phyloP scores from a whole-genome alignment of 2,329 filamentous ascomycete species.

The Aurifilum marmelostoma region DNA sequence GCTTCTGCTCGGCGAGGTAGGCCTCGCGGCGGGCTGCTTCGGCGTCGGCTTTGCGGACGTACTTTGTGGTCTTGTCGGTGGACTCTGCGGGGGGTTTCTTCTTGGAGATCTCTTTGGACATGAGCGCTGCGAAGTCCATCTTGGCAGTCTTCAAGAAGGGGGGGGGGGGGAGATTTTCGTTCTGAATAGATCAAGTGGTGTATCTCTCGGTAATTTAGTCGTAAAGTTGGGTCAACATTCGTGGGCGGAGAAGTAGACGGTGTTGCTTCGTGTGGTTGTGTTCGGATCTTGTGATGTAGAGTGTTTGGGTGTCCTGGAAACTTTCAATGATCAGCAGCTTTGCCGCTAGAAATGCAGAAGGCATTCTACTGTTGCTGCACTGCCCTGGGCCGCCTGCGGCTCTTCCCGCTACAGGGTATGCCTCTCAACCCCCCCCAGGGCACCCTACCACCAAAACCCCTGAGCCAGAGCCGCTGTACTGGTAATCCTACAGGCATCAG shows the following conservation, averaged over 20 bases:
- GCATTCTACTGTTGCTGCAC: too few relatives aligned
- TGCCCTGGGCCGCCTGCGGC: conserved; percentile 17
- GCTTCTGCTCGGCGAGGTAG: conserved; percentile 81
- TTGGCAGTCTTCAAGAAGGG: conserved; percentile 32
- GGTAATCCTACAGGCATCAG: neutral
- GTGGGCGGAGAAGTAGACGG: neutral
- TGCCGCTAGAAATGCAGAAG: too few relatives aligned
- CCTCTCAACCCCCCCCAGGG: neutral
- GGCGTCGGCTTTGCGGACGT: conserved; percentile 80
- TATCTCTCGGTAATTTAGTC: neutral
- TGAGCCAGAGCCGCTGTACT: conserved; percentile 3
- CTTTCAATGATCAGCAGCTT: neutral
- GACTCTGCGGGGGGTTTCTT: conserved; percentile 54
- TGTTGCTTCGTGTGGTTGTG: neutral
- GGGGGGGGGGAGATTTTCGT: too few relatives aligned
- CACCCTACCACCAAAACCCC: too few relatives aligned
- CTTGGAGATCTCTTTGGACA: conserved; percentile 91
- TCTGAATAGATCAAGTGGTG: neutral
- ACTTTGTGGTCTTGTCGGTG: conserved; percentile 59
- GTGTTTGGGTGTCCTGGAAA: neutral
- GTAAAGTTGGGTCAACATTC: neutral
- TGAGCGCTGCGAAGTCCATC: conserved; percentile 96
- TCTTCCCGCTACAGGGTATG: conserved; percentile 18
- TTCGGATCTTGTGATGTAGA: neutral
- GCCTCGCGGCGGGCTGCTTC: conserved; percentile 80